Conservation (phyloP, 2,329 filamentous ascomycete species). For the Fusarium sarcochroum region DNA sequence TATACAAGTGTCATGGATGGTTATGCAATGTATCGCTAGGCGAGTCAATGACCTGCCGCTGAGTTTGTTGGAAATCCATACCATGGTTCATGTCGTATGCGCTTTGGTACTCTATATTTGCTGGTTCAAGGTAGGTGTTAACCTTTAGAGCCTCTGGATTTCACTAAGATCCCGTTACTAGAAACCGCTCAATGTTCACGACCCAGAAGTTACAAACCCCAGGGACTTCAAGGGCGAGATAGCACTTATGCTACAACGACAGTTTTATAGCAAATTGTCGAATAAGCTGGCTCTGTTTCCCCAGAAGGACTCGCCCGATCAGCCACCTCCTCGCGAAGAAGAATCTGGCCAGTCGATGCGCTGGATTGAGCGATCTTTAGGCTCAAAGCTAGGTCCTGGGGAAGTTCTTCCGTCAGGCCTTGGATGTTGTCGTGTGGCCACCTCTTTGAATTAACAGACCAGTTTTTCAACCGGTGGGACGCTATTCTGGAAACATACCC, state of each 20-base stretch:
- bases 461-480: conserved; percentile 7
- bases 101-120: conserved; percentile 39
- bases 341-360: background rate
- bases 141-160: rapidly evolving
- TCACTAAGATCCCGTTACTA: background rate
- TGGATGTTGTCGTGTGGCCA: background rate
- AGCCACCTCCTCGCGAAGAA: background rate
- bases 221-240: conserved; percentile 15
- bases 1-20: conserved; percentile 58
- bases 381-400: background rate
- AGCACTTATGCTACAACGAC: conserved; percentile 13
- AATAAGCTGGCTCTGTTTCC: conserved; percentile 6
- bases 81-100: conserved; percentile 41
- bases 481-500: background rate
- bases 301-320: background rate
- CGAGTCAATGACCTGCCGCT: conserved; percentile 52
- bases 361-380: background rate
- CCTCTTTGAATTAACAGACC: background rate
- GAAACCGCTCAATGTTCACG: conserved; percentile 37
- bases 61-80: conserved; percentile 54
- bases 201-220: conserved; percentile 8
- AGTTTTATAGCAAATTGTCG: conserved; percentile 14
- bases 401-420: conserved; percentile 2
- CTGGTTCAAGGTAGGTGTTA: conserved; percentile 31
- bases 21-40: conserved; percentile 53